These are phyloP conservation scores for Aspergillus arachidicola DNA, from an alignment of 2,329 filamentous ascomycete genomes.

Conservation along the genomic window DNA sequence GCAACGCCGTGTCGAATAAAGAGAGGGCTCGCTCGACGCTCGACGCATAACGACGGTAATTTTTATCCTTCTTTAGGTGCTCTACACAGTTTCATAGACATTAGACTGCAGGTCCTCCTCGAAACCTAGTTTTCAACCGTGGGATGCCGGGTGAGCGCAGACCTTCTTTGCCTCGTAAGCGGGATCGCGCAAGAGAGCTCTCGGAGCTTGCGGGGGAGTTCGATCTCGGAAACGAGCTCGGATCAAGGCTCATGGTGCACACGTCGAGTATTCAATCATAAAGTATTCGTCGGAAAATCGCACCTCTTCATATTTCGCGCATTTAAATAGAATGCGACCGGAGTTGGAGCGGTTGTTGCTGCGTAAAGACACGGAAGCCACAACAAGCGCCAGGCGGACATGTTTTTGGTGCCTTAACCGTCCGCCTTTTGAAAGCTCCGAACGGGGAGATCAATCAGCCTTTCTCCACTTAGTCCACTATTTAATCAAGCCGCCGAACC, in stretches of 20 bases:
- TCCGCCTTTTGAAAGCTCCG: constrained; percentile 12
- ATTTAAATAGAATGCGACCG: constrained; percentile 19
- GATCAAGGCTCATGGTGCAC: constrained; percentile 48
- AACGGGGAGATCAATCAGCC: constrained; percentile 8
- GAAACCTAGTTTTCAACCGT: not conserved
- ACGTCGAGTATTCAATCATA: constrained; percentile 28
- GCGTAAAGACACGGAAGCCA: constrained; percentile 12
- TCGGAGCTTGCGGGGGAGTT: constrained; percentile 81
- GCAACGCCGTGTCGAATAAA: constrained; percentile 87
- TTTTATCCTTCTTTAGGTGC: constrained; percentile 60
- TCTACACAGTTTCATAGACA: constrained; percentile 25
- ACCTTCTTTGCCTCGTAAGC: constrained; percentile 78
- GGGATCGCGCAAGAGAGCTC: constrained; percentile 77
- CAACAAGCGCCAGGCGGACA: constrained; percentile 14
- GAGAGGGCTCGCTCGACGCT: constrained; percentile 84
- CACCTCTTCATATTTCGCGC: constrained; percentile 40
- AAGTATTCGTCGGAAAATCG: constrained; percentile 22
- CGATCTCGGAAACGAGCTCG: constrained; percentile 44
- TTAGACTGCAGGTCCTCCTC: not conserved
- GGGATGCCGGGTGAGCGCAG: constrained; percentile 35
- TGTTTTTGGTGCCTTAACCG: constrained; percentile 15
- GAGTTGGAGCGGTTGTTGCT: constrained; percentile 8
- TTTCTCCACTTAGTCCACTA: constrained; percentile 1
- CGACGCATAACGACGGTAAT: constrained; percentile 84
- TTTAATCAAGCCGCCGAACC: constrained; percentile 3